A percentile compares a stretch with the other conserved stretches of the same genome.
These are phyloP conservation scores for Cichorium intybus DNA, from an alignment of 140 eudicot species.

Conservation along the genomic window DNA sequence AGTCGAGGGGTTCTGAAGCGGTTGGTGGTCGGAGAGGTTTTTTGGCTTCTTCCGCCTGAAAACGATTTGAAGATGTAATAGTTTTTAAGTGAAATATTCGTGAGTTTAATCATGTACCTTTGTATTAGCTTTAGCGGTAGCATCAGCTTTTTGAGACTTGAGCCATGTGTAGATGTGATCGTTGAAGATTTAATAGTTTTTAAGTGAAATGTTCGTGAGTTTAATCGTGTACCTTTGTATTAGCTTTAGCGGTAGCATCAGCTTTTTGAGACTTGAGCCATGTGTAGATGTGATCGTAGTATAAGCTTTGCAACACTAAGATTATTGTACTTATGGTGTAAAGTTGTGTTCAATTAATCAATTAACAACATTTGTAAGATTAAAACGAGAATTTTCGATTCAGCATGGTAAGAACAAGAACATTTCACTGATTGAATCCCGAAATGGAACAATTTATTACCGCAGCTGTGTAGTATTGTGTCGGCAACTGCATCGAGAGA, in stretches of 20 bases:
- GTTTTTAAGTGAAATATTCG: not conserved
- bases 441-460: too few species aligned
- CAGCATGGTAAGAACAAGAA: not conserved
- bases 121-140: constrained; percentile 2
- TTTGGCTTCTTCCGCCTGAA: constrained; percentile 56
- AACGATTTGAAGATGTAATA: not conserved
- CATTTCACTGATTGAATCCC: too few species aligned
- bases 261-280: too few species aligned
- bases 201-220: constrained; percentile 81
- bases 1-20: constrained; percentile 23
- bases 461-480: too few species aligned
- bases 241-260: too few species aligned
- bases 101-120: too few species aligned
- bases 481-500: too few species aligned
- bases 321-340: constrained; percentile 73
- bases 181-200: too few species aligned
- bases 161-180: constrained; percentile 58
- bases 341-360: constrained; percentile 73
- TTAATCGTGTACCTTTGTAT: too few species aligned
- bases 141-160: constrained; percentile 28
- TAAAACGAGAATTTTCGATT: constrained; percentile 5
- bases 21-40: constrained; percentile 47
- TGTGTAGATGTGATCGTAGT: too few species aligned
- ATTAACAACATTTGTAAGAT: not conserved
- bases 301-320: too few species aligned